Evolutionary conservation across 345 rosid genomes (phyloP).

Genomic region (Hevea brasiliensis): DNA sequence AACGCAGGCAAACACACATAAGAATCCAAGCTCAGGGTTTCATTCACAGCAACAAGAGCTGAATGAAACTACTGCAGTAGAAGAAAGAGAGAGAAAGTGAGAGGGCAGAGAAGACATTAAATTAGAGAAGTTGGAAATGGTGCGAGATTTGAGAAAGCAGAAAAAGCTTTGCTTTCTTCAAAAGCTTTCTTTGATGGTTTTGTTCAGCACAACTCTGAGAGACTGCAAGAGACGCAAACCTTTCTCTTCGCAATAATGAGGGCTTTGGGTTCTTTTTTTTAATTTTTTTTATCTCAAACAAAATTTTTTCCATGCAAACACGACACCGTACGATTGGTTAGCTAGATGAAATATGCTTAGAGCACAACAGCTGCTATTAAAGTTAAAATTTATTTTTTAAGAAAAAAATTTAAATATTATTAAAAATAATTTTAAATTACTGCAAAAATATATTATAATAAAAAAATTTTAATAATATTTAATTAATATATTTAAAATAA

Average conservation of each 20-base stretch:
- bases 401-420: no score
- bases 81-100: background rate
- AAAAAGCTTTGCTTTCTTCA: constrained; percentile 17
- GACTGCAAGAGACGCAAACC: constrained; percentile 9
- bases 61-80: background rate
- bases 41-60: background rate
- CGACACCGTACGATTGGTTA: no score
- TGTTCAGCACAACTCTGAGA: background rate
- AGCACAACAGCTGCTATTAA: no score
- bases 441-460: no score
- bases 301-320: no score
- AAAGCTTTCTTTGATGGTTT: constrained; percentile 18
- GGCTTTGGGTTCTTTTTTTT: background rate
- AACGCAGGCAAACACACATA: background rate
- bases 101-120: constrained; percentile 1
- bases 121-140: constrained; percentile 16
- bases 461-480: no score
- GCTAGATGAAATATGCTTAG: no score
- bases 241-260: constrained; percentile 9
- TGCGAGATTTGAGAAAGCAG: constrained; percentile 9
- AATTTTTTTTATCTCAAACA: no score
- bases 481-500: no score
- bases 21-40: constrained; percentile 7
- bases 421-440: no score
- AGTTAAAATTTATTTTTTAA: no score